Evolutionary conservation across 129 eudicot genomes (phyloP), one percentile per base, ranked within the genome.

Genomic region (Cynara cardunculus): DNA sequence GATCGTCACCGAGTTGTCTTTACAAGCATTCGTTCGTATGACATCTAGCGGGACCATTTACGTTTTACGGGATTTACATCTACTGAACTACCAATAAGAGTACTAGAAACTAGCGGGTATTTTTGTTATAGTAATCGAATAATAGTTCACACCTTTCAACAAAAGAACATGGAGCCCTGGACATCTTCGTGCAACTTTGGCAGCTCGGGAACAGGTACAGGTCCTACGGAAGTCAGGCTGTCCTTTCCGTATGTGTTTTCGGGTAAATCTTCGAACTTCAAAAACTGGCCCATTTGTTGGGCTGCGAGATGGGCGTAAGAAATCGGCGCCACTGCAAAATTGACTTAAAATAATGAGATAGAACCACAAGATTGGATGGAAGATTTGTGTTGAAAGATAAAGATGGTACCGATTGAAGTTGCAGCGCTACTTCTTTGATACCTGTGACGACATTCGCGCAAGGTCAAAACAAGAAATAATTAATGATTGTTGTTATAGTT

Each of bases 261-360:
- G 1, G 88, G 53, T 4, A 69, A 35, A 32, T 89, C 97, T 25
- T 95, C 95, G n/a, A 89, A 79, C 77, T 90, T 96, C 44, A 90
- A 14, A 34, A 96, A 92, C 86, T 89, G 94, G n/a, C 95, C 88
- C 85, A 92, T 70, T 88, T 96, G 99, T 53, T 73, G 85, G 66
- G 99, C 99, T 22, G 99, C 99, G 34, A 87, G 97, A 81, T 96
- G 99, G 21, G 99, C 99, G 74, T 96, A 96, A 24, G 89, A 85
- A 74, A 96, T 72, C 7, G 99, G 99, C 3, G 97, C 97, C 82
- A 92, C 99, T 96, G 90, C 80, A 46, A 85, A 7, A 34, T 34
- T 32, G 76, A 18, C 12, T n/a, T 5, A 13, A 32, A 49, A 68
- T 69, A 39, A 35, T 30, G 34, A 37, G 41, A 31, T 69, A 16